phyloP scores from a whole-genome alignment of 148 eudicot genomes.

The Fagopyrum esculentum region DNA sequence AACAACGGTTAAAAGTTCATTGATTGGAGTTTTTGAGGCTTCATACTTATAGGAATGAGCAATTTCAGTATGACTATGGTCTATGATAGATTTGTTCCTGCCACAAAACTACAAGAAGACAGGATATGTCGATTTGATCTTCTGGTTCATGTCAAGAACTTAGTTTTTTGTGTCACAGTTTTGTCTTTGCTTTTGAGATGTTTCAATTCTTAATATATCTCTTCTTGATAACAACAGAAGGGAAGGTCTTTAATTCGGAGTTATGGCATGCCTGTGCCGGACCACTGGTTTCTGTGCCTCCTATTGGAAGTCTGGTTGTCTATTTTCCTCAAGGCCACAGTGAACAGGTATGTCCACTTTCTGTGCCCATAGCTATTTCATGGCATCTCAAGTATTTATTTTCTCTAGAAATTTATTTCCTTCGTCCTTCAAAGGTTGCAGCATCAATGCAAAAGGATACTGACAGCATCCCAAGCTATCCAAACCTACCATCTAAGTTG shows the following conservation, averaged over 20 bases:
- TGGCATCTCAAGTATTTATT: not conserved
- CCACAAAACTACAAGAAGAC: not conserved
- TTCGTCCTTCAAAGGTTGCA: conserved; percentile 52
- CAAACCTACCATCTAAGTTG: conserved; percentile 95
- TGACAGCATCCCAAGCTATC: conserved; percentile 81
- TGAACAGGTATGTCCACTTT: conserved; percentile 64
- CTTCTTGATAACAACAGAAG: conserved; percentile 37
- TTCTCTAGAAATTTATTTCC: not conserved
- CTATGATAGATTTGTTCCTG: not conserved
- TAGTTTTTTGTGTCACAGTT: not conserved
- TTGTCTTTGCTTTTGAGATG: not conserved
- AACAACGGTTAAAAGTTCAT: not conserved
- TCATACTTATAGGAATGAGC: not conserved
- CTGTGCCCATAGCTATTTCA: conserved; percentile 7
- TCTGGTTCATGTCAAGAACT: not conserved
- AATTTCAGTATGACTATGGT: not conserved
- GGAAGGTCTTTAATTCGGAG: conserved; percentile 72
- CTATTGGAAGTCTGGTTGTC: conserved; percentile 89
- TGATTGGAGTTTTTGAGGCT: not conserved
- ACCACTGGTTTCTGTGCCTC: conserved; percentile 85
- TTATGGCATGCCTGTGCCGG: conserved; percentile 99
- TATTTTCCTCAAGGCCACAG: conserved; percentile 99
- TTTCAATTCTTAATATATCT: not conserved
- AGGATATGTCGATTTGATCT: not conserved
- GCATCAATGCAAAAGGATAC: conserved; percentile 96